A percentile compares a stretch with the other conserved stretches of the same genome.
These are phyloP conservation scores for Rhamnella rubrinervis DNA, from an alignment of 331 rosid genomes.

Conservation along the genomic window DNA sequence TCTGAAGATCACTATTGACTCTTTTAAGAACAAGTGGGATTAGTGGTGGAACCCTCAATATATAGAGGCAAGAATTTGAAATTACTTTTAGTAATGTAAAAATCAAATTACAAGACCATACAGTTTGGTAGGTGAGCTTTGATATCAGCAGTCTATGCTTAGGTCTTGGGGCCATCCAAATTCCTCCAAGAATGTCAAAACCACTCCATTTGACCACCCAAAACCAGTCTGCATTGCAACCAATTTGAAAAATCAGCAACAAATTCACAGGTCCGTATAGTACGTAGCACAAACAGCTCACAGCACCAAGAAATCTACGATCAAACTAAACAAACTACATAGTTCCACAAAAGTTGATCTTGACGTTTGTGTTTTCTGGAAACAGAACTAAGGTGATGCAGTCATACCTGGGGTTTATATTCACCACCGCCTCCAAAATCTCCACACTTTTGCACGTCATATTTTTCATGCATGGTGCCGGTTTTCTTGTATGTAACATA, in stretches of 20 bases:
- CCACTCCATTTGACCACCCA: constrained; percentile 96
- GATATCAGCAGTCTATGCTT: constrained; percentile 41
- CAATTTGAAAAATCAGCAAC: neutral
- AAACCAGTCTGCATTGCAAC: constrained; percentile 81
- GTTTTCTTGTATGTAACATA: constrained; percentile 70
- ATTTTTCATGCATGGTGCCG: constrained; percentile 82
- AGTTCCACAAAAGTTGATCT: too few species aligned
- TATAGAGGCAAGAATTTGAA: neutral
- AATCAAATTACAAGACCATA: neutral
- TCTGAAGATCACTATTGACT: too few species aligned
- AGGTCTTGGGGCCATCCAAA: constrained; percentile 91
- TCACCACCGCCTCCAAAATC: constrained; percentile 88
- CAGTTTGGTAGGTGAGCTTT: neutral
- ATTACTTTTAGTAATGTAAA: neutral
- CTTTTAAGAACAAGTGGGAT: too few species aligned
- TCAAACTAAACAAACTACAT: neutral
- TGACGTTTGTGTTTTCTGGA: neutral
- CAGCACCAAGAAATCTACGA: neutral
- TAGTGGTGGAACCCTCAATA: too few species aligned
- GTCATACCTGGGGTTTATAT: constrained; percentile 68
- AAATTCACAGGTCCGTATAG: neutral
- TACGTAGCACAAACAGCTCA: neutral
- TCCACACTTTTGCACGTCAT: constrained; percentile 67
- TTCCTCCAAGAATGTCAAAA: constrained; percentile 88
- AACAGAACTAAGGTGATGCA: constrained; percentile 2